Base-by-base conservation (phyloP, 2,329 filamentous ascomycete genomes). In the Tolypocladium sp. region DNA sequence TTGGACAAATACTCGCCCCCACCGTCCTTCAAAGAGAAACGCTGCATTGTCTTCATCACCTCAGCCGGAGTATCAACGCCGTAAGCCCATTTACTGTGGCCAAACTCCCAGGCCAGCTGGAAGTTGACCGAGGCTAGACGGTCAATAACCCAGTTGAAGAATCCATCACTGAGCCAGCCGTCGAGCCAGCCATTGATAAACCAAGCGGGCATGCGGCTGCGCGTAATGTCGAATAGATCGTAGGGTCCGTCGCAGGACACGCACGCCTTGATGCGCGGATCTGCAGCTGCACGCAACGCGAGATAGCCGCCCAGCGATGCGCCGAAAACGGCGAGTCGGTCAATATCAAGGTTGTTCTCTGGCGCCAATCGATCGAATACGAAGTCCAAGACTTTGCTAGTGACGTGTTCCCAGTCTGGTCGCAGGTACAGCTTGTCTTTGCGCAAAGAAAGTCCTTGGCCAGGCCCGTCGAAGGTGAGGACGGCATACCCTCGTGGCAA, bases 241-340 rank as follows among this genome's bases (percentile, higher is more conserved):
- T 65, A 65, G 20, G 67, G 63, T 2, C 63, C 62, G 52, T 70
- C 67, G 8, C 74, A 64, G 7, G 70, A 63, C 5, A 80, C 65
- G 60, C 74, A 78, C 0, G 77, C 79, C 58, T 73, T 74, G 68
- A 80, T 67, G 0, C 78, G 72, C 0, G 69, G 59, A 63, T 80
- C 77, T 0, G 66, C 63, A 0, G 74, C 75, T 1, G 65, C 74
- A 0, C 79, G 74, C 8, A 81, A 68, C 1, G 78, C 75, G 55
- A 73, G 75, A 61, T 80, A 81, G 1, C 73, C 79, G 2, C 79
- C 78, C 62, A 79, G 67, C 2, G 73, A 73, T 0, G 71, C 68
- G 0, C 78, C 77, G 1, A 64, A 57, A 22, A 78, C 58, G 0
- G 73, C 73, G 20, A 80, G 66, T 10, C 66, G 63, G 1, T 67